A percentile compares a stretch with the other conserved stretches of the same genome.
Evolutionary conservation across 2,329 filamentous ascomycete species (phyloP).

Genomic region (Botrytis deweyae): DNA sequence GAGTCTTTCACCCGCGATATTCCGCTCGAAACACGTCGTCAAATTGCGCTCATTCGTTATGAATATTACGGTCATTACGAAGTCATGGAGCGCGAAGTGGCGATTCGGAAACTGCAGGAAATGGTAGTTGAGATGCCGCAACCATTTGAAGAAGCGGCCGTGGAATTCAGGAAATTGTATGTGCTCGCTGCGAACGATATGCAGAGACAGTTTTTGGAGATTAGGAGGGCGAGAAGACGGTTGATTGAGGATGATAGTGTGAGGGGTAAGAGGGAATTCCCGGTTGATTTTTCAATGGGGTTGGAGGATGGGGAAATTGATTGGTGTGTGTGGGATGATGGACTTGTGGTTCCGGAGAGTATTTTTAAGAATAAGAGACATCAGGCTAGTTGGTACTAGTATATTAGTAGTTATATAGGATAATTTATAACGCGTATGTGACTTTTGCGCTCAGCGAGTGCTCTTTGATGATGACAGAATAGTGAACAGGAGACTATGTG

Average conservation of each 20-base stretch:
- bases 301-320: not conserved
- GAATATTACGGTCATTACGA: not conserved
- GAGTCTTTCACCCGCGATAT: slow-evolving; percentile 15
- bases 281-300: not conserved
- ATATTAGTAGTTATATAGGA: not conserved
- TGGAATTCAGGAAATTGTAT: not conserved
- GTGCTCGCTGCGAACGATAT: slow-evolving; percentile 1
- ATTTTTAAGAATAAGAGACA: not conserved
- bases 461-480: not conserved
- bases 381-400: not conserved
- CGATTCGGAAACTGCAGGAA: not conserved
- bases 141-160: not conserved
- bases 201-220: slow-evolving; percentile 11
- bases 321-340: not conserved
- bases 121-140: not conserved
- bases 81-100: not conserved
- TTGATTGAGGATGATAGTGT: not conserved
- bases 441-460: not conserved
- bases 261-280: not conserved
- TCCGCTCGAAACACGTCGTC: not conserved
- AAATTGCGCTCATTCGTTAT: not conserved
- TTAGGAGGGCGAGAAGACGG: slow-evolving; percentile 1
- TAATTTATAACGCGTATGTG: not conserved
- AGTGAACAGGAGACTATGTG: not conserved
- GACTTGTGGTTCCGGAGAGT: not conserved